Evolutionary conservation across 768 basidiomycete genomes (phyloP), one percentile per base, ranked within the genome.

Genomic region (Rhizopogon sp.): DNA sequence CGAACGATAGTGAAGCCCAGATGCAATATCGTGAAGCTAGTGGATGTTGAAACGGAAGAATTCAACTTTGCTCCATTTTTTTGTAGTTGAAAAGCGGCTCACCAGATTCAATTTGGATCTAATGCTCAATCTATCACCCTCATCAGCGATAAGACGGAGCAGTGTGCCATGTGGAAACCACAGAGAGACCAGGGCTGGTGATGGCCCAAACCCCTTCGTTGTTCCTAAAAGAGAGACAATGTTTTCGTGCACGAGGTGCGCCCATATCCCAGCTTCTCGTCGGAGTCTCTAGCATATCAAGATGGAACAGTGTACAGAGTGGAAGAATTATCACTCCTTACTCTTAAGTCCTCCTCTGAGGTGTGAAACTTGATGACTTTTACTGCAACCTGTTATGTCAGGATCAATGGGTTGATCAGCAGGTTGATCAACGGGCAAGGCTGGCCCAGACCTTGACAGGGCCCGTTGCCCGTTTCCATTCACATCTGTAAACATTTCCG

Each of bases 211-310:
- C 31, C 54, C 58, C 22, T 47, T 52, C 20, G 56, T 42, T 3
- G 50, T 44, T n/a, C 64, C 62, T 25, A 40, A 53, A 25, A 64
- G 51, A 4, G 56, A 45, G 2, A 66, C 39, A 6, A 66, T 51
- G 53, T 66, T 66, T 20, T 50, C 47, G 39, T 66, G 59, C 2
- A 40, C 3, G 11, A 64, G 51, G 28, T 35, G 25, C 31, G 50
- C 55, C 64, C 64, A 66, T 5, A 61, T 57, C n/a, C 49, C 45
- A 11, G 61, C 35, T 44, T 60, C 63, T 22, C 56, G 58, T n/a
- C 54, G 50, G 25, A 64, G 39, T 11, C 55, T 40, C 63, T 64
- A 14, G 5, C 29, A 5, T 8, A 17, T 43, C 22, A 2, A n/a
- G 10, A 20, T 42, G 1, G 4, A 17, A 29, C 16, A 13, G 22